These are phyloP conservation scores for Mucor velutinosus DNA, from an alignment of 371 early-diverging fungal genomes.

Conservation along the genomic window DNA sequence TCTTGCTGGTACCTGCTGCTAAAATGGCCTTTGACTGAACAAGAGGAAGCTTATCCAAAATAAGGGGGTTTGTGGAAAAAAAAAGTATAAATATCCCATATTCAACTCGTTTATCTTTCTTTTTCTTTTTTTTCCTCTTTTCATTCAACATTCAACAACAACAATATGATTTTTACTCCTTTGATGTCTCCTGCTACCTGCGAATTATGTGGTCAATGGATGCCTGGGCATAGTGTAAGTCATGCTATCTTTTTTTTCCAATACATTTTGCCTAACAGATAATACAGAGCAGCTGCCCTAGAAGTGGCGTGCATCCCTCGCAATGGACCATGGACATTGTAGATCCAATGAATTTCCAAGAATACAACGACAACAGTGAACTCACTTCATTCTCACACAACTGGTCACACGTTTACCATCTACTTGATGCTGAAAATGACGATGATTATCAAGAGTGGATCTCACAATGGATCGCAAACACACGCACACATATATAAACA, in stretches of 20 bases:
- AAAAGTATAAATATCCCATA: conserved; percentile 1
- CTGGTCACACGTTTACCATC: background rate
- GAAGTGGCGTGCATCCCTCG: conserved; percentile 37
- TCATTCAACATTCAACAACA: background rate
- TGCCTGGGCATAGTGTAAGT: conserved; percentile 35
- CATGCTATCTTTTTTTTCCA: background rate
- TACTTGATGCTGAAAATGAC: background rate
- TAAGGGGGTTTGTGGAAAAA: background rate
- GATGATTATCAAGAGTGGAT: background rate
- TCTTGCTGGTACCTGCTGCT: background rate
- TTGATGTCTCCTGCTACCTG: conserved; percentile 34
- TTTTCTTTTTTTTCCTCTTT: background rate
- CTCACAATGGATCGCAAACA: background rate
- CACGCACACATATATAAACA: background rate
- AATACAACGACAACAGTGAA: background rate
- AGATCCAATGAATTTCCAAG: background rate
- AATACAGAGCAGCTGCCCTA: conserved; percentile 27
- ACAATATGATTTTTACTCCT: background rate
- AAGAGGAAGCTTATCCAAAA: conserved; percentile 6
- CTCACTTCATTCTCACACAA: background rate
- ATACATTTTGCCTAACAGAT: background rate
- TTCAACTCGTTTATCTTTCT: background rate
- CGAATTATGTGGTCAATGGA: conserved; percentile 37
- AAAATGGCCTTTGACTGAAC: background rate
- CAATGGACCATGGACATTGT: conserved; percentile 21